Evolutionary conservation across 176 grass and related monocot genomes (phyloP).

Genomic region (Hsuehochloa calcarea): DNA sequence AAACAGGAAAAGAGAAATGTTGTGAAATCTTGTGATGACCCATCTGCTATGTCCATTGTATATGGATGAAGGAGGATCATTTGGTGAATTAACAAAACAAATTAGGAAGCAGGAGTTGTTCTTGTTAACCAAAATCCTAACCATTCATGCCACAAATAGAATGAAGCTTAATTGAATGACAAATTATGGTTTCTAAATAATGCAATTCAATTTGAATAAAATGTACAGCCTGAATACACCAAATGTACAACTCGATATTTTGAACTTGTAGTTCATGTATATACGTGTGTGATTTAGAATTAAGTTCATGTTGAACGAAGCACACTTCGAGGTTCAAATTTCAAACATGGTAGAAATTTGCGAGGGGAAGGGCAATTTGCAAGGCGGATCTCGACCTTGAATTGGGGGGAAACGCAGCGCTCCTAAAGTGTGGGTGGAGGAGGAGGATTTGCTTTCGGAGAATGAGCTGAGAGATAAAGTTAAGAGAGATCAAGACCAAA

Average conservation of each 20-base stretch:
- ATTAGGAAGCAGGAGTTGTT: not conserved
- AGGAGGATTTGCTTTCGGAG: too few species aligned
- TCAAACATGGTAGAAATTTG: too few species aligned
- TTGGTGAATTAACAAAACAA: not conserved
- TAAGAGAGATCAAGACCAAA: accelerated
- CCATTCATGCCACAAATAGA: not conserved
- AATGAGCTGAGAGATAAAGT: too few species aligned
- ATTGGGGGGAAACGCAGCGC: too few species aligned
- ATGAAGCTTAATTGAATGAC: not conserved
- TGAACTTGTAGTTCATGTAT: not conserved
- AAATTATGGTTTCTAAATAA: not conserved
- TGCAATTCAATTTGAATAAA: not conserved
- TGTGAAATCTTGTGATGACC: not conserved
- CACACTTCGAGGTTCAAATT: too few species aligned
- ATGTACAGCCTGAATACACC: not conserved
- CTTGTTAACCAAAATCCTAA: not conserved
- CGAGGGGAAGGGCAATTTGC: too few species aligned
- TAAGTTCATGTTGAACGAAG: too few species aligned
- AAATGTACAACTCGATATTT: not conserved
- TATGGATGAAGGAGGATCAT: not conserved
- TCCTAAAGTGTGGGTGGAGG: too few species aligned
- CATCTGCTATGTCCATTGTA: too few species aligned
- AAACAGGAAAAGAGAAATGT: not conserved
- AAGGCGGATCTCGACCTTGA: too few species aligned
- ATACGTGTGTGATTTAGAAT: too few species aligned